Evolutionary conservation across 2,329 filamentous ascomycete genomes (phyloP), one percentile per base, ranked within the genome.

Genomic region (Penicillium sp.): DNA sequence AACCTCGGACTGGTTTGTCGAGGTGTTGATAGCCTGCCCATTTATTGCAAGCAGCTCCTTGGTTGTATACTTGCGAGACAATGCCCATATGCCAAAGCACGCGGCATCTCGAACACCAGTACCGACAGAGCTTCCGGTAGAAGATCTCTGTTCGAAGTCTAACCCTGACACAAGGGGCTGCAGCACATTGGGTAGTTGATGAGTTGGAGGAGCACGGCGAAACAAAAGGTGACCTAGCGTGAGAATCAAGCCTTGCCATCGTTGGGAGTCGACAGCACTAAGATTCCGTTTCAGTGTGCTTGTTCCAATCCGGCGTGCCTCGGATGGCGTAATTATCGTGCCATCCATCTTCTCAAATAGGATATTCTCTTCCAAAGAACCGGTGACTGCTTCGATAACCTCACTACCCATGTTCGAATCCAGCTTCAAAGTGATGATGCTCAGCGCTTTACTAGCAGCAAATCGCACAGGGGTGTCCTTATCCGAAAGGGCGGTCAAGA

Each of bases 1-100:
- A 38, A 73, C 68, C 31, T 72, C 67, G n/a, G 58, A 61, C 49
- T 72, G 70, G 3, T 70, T 66, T 23, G 71, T 71, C 8, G 75
- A 61, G 0, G 73, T 69, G 29, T 70, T 71, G 8, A 78, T 70
- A 9, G 65, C 60, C 45, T 72, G 69, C 3, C 69, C 55, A 1
- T 86, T 80, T 1, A 96, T 85, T 0, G 82, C 81, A 11, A 90
- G 82, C 7, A 98, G 83, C 75, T 98, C 94, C 0, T 81, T 73
- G 0, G 93, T 97, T 1, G 87, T 88, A 70, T 98, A 99, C 58
- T 94, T 89, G 59, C 95, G 86, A 23, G 94, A 92, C 7, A 98
- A 76, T 1, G 93, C 91, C 95, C 95, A 99, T 26, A 98, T 90
- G 7, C 95, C 95, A 74, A 98, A 99, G 74, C 93, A 97, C 3